These are phyloP conservation scores for Haberlea rhodopensis DNA, from an alignment of 257 asterid species.

Conservation along the genomic window DNA sequence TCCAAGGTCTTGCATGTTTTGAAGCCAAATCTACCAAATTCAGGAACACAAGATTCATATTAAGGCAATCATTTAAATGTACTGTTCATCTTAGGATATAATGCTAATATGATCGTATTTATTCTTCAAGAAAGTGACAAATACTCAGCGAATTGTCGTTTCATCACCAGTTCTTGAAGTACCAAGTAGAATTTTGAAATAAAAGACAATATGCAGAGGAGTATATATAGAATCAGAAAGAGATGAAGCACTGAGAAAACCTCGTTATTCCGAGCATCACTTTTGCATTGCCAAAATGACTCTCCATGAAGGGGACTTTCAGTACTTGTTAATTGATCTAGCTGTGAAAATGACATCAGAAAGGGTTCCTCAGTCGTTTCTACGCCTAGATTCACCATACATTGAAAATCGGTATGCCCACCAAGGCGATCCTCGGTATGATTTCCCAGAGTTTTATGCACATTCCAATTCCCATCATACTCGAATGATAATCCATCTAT, in stretches of 20 bases:
- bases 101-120: too few species aligned
- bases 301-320: conserved; percentile 43
- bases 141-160: too few species aligned
- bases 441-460: conserved; percentile 29
- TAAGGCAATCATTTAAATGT: not conserved
- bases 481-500: conserved; percentile 25
- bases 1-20: conserved; percentile 84
- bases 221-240: not conserved
- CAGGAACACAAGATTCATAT: not conserved
- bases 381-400: conserved; percentile 31
- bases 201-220: too few species aligned
- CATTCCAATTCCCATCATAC: conserved; percentile 28
- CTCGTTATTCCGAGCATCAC: conserved; percentile 58
- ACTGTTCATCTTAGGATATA: too few species aligned
- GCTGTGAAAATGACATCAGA: conserved; percentile 42
- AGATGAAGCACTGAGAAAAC: conserved; percentile 27
- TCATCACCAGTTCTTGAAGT: too few species aligned
- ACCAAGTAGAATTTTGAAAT: too few species aligned
- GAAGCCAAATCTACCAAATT: conserved; percentile 73
- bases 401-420: conserved; percentile 31
- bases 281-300: conserved; percentile 57
- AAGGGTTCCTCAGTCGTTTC: conserved; percentile 38
- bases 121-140: not conserved
- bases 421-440: conserved; percentile 32
- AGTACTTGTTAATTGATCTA: conserved; percentile 36